phyloP scores from a whole-genome alignment of 495 filamentous ascomycete species.

The Penicillium riverlandense region DNA sequence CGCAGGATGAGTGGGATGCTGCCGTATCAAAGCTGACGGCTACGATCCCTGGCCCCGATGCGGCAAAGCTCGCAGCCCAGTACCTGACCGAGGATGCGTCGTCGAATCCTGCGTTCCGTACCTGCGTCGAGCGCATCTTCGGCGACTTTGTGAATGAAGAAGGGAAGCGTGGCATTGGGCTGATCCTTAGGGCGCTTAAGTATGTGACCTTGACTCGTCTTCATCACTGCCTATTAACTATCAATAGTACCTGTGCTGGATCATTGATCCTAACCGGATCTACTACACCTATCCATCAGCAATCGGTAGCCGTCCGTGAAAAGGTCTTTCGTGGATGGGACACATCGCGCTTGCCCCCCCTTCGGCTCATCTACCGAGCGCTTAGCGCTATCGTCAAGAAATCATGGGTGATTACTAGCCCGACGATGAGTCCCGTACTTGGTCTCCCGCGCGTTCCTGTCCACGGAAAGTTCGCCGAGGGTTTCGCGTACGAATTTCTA shows the following conservation, averaged over 20 bases:
- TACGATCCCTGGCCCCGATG: constrained; percentile 22
- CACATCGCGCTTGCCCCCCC: constrained; percentile 47
- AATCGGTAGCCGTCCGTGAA: constrained; percentile 52
- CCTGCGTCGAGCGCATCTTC: constrained; percentile 37
- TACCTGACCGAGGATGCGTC: constrained; percentile 47
- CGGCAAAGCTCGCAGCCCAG: constrained; percentile 20
- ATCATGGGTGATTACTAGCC: constrained; percentile 53
- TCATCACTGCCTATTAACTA: too few species aligned
- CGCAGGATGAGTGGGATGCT: constrained; percentile 26
- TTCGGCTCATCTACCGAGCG: constrained; percentile 51
- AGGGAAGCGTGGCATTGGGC: constrained; percentile 38
- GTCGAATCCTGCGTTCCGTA: constrained; percentile 40
- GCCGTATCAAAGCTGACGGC: constrained; percentile 21
- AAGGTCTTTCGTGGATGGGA: constrained; percentile 54
- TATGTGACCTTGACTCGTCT: constrained; percentile 18
- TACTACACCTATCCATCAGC: constrained; percentile 52
- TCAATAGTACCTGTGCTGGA: constrained; percentile 54
- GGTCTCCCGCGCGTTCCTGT: constrained; percentile 56
- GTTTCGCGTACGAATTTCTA: constrained; percentile 48
- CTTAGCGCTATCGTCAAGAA: constrained; percentile 48
- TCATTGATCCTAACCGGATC: constrained; percentile 64
- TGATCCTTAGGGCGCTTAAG: constrained; percentile 49
- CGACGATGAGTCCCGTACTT: constrained; percentile 47
- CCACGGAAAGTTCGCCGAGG: constrained; percentile 50
- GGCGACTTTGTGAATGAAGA: constrained; percentile 36